Evolutionary conservation across 495 filamentous ascomycete species (phyloP).

Genomic region (Usnea hakonensis): DNA sequence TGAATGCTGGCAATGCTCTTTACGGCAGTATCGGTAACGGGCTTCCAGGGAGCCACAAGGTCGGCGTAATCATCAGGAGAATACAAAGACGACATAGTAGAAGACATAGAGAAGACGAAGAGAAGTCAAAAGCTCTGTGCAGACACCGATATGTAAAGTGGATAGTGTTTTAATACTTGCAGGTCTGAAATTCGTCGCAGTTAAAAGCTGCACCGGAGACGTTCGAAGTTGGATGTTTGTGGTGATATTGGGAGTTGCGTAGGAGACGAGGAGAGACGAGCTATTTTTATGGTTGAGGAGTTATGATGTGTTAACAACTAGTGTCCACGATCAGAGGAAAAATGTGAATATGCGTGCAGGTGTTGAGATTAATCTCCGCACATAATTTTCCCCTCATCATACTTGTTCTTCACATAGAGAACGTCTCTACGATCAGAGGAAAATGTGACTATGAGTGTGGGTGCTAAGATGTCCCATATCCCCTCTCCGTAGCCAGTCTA

Average conservation of each 20-base stretch:
- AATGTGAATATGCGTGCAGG: background rate
- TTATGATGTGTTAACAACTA: background rate
- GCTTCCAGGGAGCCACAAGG: background rate
- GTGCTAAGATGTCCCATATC: background rate
- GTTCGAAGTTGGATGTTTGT: background rate
- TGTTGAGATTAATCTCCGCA: background rate
- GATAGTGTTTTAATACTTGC: background rate
- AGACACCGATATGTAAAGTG: background rate
- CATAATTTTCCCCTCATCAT: background rate
- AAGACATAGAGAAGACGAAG: background rate
- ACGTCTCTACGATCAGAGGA: background rate
- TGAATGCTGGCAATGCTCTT: background rate
- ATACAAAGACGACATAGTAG: background rate
- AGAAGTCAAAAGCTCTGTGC: background rate
- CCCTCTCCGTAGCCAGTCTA: background rate
- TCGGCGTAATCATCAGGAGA: background rate
- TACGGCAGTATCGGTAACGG: background rate
- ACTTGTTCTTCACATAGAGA: background rate
- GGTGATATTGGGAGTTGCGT: background rate
- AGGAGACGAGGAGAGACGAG: background rate
- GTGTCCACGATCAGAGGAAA: background rate
- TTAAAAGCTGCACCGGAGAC: background rate
- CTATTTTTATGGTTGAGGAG: background rate
- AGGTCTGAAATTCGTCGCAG: background rate
- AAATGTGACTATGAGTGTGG: background rate